Evolutionary conservation across 106 monocot genomes (phyloP), one percentile per base, ranked within the genome.

Genomic region (Amphibolis antarctica): DNA sequence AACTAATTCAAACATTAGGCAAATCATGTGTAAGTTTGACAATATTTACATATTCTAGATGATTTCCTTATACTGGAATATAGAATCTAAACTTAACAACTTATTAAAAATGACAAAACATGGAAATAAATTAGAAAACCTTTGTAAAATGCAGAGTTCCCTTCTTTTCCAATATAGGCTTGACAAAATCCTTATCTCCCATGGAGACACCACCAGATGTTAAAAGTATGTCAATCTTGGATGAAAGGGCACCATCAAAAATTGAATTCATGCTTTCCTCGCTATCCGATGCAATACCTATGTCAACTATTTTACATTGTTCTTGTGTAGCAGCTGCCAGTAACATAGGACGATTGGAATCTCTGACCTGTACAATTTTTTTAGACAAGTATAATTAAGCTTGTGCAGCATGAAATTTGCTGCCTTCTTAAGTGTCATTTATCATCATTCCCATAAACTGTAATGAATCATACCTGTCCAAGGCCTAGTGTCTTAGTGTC

Each of bases 121-220:
- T 30, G 55, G 6, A 27, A 36, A 12, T 13, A 17, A 55, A 43
- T 2, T 59, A 49, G 1, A 12, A n/a, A 61, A 98, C 96, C 82
- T 84, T 90, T 60, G 80, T 71, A 71, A 98, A 98, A 73, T 84
- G 78, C 57, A 90, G 68, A 25, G 51, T 81, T 20, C 96, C 98
- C 63, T 23, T 80, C 59, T 73, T 80, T 48, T 63, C 74, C 62
- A 98, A 75, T 36, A 78, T 80, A 70, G 98, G 86, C 76, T 85
- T 98, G 53, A 98, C 85, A 59, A 86, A 83, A 71, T 91, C 98
- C 30, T 78, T 85, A 70, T 98, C 98, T 23, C 90, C 90, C 98
- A 98, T 91, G 15, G 90, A 91, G 60, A 98, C 80, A 67, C 87
- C 90, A 65, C 98, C 90, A 72, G 98, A 91, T 59, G 90, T 87